Evolutionary conservation across 2,329 filamentous ascomycete genomes (phyloP), one percentile per base, ranked within the genome.

Genomic region (Neopestalotiopsis sp.): DNA sequence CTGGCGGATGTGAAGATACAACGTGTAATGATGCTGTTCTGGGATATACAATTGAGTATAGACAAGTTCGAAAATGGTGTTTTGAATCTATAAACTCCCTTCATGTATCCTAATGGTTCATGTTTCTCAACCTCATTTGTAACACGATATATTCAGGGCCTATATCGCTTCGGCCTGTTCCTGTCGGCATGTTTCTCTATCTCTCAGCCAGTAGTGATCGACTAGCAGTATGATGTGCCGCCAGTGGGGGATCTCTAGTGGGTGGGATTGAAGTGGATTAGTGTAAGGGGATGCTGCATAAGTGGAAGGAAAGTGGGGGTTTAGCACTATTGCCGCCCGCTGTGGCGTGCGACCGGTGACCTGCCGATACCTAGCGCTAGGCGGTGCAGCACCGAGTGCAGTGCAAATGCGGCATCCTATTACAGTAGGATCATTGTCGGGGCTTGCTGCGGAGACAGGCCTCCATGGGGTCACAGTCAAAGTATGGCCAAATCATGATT

Each of bases 271-370:
- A 17, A 52, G 45, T n/a, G n/a, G 34, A 38, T 10, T 6, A 10
- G 34, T 52, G 45, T 17, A 52, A 20, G 45, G 45, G 20, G 3
- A 52, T 17, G 24, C 20, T 52, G 45, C 45, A 52, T 52, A 52
- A 52, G 45, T 52, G 45, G 45, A 52, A 52, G 45, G 45, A 52
- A 52, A 52, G 45, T 52, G 45, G 45, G 45, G 45, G 45, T 52
- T 52, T 10, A 52, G n/a, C 45, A 52, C 45, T 52, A 17, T 52
- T 9, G 45, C n/a, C 20, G 42, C 24, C 42, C 42, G 45, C 45
- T 24, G 45, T n/a, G 45, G 45, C 14, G 17, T n/a, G n/a, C 45
- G 45, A n/a, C 45, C n/a, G 45, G 45, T 17, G n/a, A 17, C n/a
- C 17, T 7, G 45, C 45, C 17, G n/a, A 7, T 17, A 52, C 14